Evolutionary conservation across 148 eudicot species (phyloP).

Genomic region (Vaccinium macrocarpon): DNA sequence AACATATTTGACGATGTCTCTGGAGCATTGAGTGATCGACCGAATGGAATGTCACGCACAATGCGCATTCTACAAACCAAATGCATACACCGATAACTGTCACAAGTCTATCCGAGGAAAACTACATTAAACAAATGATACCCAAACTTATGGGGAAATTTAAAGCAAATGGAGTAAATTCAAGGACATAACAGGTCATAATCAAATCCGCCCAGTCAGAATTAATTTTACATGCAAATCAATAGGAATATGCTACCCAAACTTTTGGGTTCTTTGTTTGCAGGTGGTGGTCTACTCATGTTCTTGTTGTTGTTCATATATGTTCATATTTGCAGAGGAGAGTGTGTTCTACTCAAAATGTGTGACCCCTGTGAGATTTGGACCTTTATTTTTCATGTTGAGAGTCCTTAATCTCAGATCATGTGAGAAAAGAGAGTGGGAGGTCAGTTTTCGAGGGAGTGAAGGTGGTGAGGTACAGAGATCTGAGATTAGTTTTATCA

Average conservation of each 20-base stretch:
- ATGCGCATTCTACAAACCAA: constrained; percentile 27
- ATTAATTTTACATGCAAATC: background rate
- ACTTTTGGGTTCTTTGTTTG: no score
- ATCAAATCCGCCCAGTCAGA: background rate
- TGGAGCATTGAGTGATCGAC: constrained; percentile 17
- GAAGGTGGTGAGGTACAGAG: no score
- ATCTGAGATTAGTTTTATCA: no score
- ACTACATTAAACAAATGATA: background rate
- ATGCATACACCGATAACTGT: background rate
- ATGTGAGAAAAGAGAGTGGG: no score
- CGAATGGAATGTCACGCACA: background rate
- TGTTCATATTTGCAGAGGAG: no score
- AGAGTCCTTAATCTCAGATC: no score
- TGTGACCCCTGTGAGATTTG: no score
- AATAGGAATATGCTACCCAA: background rate
- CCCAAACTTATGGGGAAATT: background rate
- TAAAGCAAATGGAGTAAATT: background rate
- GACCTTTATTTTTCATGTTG: no score
- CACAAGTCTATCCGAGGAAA: background rate
- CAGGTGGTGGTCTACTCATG: no score
- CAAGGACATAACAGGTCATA: background rate
- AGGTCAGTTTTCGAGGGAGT: no score
- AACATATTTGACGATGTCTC: constrained; percentile 19
- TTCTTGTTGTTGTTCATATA: no score
- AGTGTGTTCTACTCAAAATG: no score